Evolutionary conservation across 2,329 filamentous ascomycete genomes (phyloP).

Genomic region (Sarocladium brachiariae): DNA sequence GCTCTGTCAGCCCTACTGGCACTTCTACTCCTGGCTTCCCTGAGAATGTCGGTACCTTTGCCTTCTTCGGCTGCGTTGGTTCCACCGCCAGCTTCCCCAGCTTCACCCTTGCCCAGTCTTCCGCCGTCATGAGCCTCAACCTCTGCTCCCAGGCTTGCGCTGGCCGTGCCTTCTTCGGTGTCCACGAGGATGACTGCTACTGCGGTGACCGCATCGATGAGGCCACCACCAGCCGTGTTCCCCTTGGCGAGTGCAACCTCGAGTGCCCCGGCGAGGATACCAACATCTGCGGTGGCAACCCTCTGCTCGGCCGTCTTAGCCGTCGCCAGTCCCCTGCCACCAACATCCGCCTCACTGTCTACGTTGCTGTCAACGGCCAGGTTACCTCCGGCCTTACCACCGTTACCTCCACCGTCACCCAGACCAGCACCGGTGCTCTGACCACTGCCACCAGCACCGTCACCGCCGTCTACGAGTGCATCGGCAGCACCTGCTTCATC

Average conservation of each 20-base stretch:
- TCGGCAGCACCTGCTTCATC: conserved; percentile 15
- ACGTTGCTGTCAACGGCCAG: conserved; percentile 13
- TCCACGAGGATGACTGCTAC: neutral
- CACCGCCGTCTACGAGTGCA: conserved; percentile 17
- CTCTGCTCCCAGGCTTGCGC: neutral
- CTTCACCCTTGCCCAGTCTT: neutral
- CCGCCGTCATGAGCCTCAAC: neutral
- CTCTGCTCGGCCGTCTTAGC: conserved; percentile 12
- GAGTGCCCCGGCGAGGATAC: neutral
- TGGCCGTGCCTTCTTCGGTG: neutral
- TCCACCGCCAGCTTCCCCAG: neutral
- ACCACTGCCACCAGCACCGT: conserved; percentile 10
- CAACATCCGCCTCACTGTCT: conserved; percentile 19
- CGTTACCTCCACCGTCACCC: conserved; percentile 13
- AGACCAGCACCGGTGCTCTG: neutral
- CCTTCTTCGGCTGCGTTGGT: neutral
- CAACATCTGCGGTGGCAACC: neutral
- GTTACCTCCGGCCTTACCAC: conserved; percentile 16
- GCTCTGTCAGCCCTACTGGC: neutral
- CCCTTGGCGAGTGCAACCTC: neutral
- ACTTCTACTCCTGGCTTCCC: neutral
- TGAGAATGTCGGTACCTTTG: neutral
- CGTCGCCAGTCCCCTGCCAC: conserved; percentile 16
- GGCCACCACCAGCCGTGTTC: neutral
- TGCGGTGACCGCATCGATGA: neutral